A percentile compares a stretch with the other conserved stretches of the same genome.
Conservation (phyloP, 306 rosid genomes). For the Crotalaria pallida region DNA sequence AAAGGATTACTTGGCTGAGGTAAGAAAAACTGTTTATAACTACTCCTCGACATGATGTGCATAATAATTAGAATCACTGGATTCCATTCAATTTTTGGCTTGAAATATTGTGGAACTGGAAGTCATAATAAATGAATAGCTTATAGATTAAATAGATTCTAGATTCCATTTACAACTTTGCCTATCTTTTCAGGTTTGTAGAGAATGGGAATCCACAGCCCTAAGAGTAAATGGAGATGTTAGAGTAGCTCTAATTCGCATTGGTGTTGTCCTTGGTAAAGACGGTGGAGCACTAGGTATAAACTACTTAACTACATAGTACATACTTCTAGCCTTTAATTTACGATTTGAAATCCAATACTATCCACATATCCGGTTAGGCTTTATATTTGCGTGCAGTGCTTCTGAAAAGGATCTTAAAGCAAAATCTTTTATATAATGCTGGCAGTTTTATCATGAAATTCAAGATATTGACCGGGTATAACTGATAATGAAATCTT, state of each 20-base stretch:
- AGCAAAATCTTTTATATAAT: neutral
- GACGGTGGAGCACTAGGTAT: conserved; percentile 98
- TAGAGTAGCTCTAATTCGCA: conserved; percentile 76
- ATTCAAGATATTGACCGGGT: conserved; percentile 1
- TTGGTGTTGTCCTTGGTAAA: conserved; percentile 97
- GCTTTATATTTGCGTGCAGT: neutral
- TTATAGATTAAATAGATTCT: neutral
- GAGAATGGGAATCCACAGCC: conserved; percentile 95
- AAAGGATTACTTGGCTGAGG: conserved; percentile 94
- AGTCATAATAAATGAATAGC: neutral
- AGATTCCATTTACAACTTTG: neutral
- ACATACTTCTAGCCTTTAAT: neutral
- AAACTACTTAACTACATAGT: neutral
- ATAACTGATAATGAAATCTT: conserved; percentile 18
- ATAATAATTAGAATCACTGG: neutral
- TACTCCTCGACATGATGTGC: neutral
- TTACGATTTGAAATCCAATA: neutral
- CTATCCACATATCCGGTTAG: neutral
- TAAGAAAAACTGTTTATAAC: conserved; percentile 25
- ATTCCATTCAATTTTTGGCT: neutral
- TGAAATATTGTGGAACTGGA: neutral
- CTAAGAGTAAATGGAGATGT: conserved; percentile 64
- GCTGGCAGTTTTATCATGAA: too few species aligned
- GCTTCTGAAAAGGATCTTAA: conserved; percentile 3
- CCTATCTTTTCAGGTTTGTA: conserved; percentile 65